Conservation (phyloP, 169 alveolate species). For the Eimeria tenella region DNA sequence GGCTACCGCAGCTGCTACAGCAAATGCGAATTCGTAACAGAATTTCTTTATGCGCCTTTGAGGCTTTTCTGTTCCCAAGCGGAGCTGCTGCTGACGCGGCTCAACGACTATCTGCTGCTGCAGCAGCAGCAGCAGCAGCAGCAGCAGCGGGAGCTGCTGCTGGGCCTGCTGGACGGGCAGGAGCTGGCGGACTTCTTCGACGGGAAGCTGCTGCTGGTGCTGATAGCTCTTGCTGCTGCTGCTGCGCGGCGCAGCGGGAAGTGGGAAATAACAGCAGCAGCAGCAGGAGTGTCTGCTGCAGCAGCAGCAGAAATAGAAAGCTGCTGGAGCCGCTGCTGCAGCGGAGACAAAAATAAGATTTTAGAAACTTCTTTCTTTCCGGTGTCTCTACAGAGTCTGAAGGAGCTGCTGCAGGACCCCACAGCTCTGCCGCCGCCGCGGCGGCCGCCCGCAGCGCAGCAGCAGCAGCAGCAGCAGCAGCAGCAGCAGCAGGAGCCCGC, state of each 20-base stretch:
- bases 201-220: slow-evolving; percentile 9
- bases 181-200: slow-evolving; percentile 22
- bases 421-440: background rate
- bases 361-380: background rate
- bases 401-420: slow-evolving; percentile 24
- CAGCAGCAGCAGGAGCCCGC: background rate
- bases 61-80: background rate
- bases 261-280: background rate
- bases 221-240: background rate
- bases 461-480: slow-evolving; percentile 15
- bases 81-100: background rate
- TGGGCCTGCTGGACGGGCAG: background rate
- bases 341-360: background rate
- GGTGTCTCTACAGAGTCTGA: background rate
- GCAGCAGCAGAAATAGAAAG: background rate
- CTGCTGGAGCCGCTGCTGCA: background rate
- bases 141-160: slow-evolving; percentile 43
- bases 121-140: slow-evolving; percentile 17
- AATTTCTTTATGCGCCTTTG: slow-evolving; percentile 11
- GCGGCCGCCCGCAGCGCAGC: background rate
- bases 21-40: background rate
- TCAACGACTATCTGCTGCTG: background rate
- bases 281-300: background rate
- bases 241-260: slow-evolving; percentile 28
- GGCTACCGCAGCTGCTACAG: background rate